Conservation (phyloP, 2,329 filamentous ascomycete genomes). For the Pseudogymnoascus sp. region DNA sequence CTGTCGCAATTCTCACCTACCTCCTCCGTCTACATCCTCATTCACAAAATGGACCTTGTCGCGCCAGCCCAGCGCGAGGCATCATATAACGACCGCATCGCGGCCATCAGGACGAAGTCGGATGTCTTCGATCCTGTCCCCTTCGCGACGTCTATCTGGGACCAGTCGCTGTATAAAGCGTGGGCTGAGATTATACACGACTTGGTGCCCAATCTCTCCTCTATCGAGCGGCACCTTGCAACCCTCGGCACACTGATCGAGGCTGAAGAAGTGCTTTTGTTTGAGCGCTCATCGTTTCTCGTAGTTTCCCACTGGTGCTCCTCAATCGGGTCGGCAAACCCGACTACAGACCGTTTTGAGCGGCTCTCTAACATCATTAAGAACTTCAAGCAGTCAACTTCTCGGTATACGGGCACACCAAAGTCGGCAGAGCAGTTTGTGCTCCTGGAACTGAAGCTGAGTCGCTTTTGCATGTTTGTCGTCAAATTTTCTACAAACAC, state of each 20-base stretch:
- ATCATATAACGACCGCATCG: conserved; percentile 76
- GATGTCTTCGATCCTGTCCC: conserved; percentile 67
- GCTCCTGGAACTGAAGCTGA: conserved; percentile 71
- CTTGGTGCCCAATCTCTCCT: conserved; percentile 83
- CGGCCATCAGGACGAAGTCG: conserved; percentile 69
- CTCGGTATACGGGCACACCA: conserved; percentile 70
- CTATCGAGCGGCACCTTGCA: conserved; percentile 78
- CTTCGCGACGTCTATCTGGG: conserved; percentile 96
- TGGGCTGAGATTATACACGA: conserved; percentile 98
- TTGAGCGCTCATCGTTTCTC: conserved; percentile 91
- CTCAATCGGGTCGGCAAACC: conserved; percentile 65
- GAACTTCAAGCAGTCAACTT: conserved; percentile 83
- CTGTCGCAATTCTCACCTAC: conserved; percentile 72
- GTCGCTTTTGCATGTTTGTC: conserved; percentile 85
- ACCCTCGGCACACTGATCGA: conserved; percentile 78
- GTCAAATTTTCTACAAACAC: conserved; percentile 96
- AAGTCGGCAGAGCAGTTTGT: conserved; percentile 73
- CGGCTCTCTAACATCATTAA: conserved; percentile 96
- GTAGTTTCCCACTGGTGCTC: conserved; percentile 90
- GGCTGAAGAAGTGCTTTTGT: conserved; percentile 87
- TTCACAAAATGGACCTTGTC: conserved; percentile 98
- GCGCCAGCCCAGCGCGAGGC: conserved; percentile 67
- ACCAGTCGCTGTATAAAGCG: conserved; percentile 94
- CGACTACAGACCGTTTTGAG: conserved; percentile 87
- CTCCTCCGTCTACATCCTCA: conserved; percentile 84